Evolutionary conservation across 495 filamentous ascomycete genomes (phyloP).

Genomic region (Penicillium turbatum): DNA sequence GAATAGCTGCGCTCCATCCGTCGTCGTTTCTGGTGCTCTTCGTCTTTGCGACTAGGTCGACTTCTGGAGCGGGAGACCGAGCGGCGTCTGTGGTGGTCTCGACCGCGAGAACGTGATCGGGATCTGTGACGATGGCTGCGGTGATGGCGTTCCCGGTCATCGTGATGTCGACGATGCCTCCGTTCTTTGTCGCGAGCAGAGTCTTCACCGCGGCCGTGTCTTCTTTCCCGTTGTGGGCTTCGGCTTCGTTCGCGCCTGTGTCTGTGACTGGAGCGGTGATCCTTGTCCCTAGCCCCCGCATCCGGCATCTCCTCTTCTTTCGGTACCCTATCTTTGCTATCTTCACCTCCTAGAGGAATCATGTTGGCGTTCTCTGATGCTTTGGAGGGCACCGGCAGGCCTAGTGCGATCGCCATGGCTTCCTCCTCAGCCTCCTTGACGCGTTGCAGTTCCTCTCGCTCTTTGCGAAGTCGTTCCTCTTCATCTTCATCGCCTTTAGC

Average conservation of each 20-base stretch:
- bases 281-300: slow-evolving; percentile 20
- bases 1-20: slow-evolving; percentile 28
- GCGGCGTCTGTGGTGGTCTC: slow-evolving; percentile 23
- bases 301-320: slow-evolving; percentile 20
- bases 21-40: slow-evolving; percentile 21
- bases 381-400: slow-evolving; percentile 60
- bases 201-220: slow-evolving; percentile 27
- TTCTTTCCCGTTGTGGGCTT: slow-evolving; percentile 31
- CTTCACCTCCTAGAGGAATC: slow-evolving; percentile 33
- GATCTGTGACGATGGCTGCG: slow-evolving; percentile 34
- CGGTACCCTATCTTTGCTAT: slow-evolving; percentile 19
- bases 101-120: slow-evolving; percentile 30
- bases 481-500: slow-evolving; percentile 63
- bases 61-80: slow-evolving; percentile 32
- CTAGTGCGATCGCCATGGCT: slow-evolving; percentile 75
- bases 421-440: slow-evolving; percentile 94
- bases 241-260: slow-evolving; percentile 31
- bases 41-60: slow-evolving; percentile 26
- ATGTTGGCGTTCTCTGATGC: slow-evolving; percentile 40
- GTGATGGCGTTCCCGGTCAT: slow-evolving; percentile 28
- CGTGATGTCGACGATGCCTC: slow-evolving; percentile 32
- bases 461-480: slow-evolving; percentile 55
- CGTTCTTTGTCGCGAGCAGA: slow-evolving; percentile 35
- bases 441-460: slow-evolving; percentile 68
- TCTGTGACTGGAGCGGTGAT: slow-evolving; percentile 25